Base-by-base conservation (phyloP, 441 rosid genomes). In the Sinapis alba region DNA sequence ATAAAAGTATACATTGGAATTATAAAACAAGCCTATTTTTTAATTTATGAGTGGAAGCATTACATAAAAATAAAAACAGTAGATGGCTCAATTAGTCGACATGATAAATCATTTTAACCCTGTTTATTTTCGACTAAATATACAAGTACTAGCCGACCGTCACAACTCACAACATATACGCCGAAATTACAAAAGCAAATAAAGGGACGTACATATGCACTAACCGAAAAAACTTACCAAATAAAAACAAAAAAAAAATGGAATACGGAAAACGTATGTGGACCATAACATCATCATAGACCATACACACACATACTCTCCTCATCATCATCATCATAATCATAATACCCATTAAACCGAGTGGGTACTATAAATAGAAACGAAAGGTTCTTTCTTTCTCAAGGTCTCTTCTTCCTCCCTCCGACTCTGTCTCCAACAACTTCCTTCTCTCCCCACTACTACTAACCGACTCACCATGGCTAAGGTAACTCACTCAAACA, bases 391-490 rank as follows among this genome's bases (percentile, higher is more conserved):
- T 65, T 8, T 1, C 62, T 71, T 32, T 70, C 11, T 41, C 47
- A 41, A 41, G 47, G 47, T 41, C 47, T 41, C 47, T 16, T 58
- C 74, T 63, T 47, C 8, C 53, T 27, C 19, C 61, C 75, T 72
- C 80, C 74, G 65, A 79, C 74, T 79, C 65, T 45, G 27, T 71
- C 68, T 71, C 72, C 24, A 64, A 67, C 76, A 69, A 43, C 72
- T 77, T 57, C 11, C 54, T 43, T 24, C 10, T 20, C 26, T 41
- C 58, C 65, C 20, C 63, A 71, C 60, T 57, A 73, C 28, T 26
- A 21, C 7, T 13, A 41, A 51, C 71, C 59, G 50, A 75, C 19
- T 75, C 79, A 43, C 75, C 32, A 85, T 85, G 88, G 88, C 63
- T 32, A 65, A 79, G 88, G 89, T 84, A 56, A 75, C 82, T 27